Conservation (phyloP, 495 filamentous ascomycete genomes). For the Xylaria bambusicola region DNA sequence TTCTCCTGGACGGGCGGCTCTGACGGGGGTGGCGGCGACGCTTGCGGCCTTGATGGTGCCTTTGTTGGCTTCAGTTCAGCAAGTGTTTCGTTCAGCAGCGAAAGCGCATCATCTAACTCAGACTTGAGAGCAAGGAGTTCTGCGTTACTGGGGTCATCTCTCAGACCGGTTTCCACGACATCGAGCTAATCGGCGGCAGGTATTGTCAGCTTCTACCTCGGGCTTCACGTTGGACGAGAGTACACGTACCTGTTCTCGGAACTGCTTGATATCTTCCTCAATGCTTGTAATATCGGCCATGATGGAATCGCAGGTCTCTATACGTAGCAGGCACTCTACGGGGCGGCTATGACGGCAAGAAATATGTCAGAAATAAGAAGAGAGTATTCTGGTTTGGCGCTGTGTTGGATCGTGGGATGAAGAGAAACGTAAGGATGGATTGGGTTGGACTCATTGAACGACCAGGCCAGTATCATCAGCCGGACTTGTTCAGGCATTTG, state of each 20-base stretch:
- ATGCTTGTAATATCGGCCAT: constrained; percentile 64
- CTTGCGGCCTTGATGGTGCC: constrained; percentile 33
- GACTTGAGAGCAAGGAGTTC: constrained; percentile 76
- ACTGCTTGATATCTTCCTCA: constrained; percentile 79
- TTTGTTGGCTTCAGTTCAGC: constrained; percentile 71
- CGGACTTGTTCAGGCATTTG: no score
- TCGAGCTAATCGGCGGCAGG: constrained; percentile 62
- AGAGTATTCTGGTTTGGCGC: no score
- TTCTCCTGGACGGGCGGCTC: constrained; percentile 60
- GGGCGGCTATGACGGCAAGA: no score
- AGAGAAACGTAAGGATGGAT: no score
- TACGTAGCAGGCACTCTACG: no score
- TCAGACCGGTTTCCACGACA: constrained; percentile 71
- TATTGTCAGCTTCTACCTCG: constrained; percentile 13
- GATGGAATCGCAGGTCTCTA: background rate
- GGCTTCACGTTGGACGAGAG: background rate
- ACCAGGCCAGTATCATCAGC: no score
- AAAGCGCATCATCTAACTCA: constrained; percentile 84
- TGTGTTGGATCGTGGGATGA: no score
- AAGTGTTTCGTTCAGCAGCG: constrained; percentile 74
- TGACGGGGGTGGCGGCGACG: constrained; percentile 40
- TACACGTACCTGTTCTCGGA: constrained; percentile 71
- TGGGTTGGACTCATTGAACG: no score
- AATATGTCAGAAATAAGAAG: no score
- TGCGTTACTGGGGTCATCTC: constrained; percentile 79